Conservation (phyloP, 169 alveolate species). For the Theileria equi region DNA sequence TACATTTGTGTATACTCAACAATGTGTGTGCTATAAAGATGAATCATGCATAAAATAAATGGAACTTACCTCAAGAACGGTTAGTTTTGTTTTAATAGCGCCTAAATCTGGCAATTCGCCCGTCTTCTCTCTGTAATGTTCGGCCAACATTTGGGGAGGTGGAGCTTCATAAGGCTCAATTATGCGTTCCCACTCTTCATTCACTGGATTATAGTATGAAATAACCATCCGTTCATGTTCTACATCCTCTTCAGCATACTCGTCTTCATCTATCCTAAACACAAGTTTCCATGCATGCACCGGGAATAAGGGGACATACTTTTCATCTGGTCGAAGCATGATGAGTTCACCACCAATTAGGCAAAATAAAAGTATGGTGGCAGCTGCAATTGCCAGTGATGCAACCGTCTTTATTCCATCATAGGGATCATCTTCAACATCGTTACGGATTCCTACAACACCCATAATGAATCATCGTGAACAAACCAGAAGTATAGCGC, state of each 20-base stretch:
- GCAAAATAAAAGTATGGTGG: neutral
- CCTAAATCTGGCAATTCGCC: neutral
- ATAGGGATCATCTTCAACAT: neutral
- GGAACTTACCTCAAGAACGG: slow-evolving; percentile 12
- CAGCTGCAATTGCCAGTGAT: neutral
- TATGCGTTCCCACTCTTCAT: slow-evolving; percentile 55
- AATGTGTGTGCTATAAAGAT: neutral
- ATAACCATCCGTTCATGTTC: slow-evolving; percentile 27
- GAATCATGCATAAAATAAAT: neutral
- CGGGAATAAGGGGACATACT: neutral
- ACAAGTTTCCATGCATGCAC: neutral
- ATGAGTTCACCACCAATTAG: neutral
- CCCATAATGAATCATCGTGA: neutral
- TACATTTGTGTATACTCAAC: neutral
- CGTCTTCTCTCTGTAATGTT: slow-evolving; percentile 15
- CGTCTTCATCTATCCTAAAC: slow-evolving; percentile 12
- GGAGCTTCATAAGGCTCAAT: slow-evolving; percentile 54
- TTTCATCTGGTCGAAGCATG: neutral
- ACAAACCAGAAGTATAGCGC: slow-evolving; percentile 12
- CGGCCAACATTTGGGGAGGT: slow-evolving; percentile 10
- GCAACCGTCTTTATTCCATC: neutral
- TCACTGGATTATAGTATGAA: slow-evolving; percentile 53
- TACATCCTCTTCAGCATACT: slow-evolving; percentile 9
- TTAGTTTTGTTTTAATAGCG: slow-evolving; percentile 1
- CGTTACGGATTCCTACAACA: neutral